These are phyloP conservation scores for Rickenella mellea DNA, from an alignment of 768 basidiomycete species.

Conservation along the genomic window DNA sequence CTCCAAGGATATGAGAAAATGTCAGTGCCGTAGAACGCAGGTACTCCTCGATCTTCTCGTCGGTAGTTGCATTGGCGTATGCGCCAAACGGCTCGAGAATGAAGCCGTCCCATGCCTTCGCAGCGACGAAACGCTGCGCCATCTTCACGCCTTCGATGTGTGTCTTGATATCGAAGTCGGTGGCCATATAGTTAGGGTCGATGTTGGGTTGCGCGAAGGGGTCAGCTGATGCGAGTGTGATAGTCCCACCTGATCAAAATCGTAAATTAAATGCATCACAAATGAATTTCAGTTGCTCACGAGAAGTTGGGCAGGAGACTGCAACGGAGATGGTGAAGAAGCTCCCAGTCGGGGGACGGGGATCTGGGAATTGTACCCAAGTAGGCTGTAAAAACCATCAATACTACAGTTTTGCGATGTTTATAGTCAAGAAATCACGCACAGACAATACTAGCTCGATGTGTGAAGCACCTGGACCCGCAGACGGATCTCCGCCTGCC, in stretches of 20 bases:
- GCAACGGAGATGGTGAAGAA: background rate
- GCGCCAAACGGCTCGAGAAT: background rate
- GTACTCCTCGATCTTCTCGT: constrained; percentile 18
- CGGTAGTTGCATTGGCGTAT: constrained; percentile 16
- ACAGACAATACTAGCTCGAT: no score
- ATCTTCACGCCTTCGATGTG: constrained; percentile 5
- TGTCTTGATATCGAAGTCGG: constrained; percentile 9
- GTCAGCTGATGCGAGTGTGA: constrained; percentile 23
- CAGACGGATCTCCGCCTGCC: no score
- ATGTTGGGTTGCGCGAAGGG: constrained; percentile 31
- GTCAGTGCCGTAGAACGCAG: constrained; percentile 14
- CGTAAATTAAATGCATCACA: no score
- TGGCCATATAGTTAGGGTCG: constrained; percentile 28
- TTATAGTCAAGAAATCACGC: no score
- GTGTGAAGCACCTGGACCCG: no score
- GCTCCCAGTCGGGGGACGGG: no score
- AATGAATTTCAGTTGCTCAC: no score
- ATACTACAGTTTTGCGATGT: no score
- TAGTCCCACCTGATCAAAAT: constrained; percentile 9
- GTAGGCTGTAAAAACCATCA: no score
- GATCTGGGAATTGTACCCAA: no score
- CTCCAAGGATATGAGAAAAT: constrained; percentile 23
- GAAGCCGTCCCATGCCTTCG: constrained; percentile 5
- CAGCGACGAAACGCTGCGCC: constrained; percentile 2
- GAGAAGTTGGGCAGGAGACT: constrained; percentile 3